Base-by-base conservation (phyloP, 257 asterid species). In the Salvia miltiorrhiza region DNA sequence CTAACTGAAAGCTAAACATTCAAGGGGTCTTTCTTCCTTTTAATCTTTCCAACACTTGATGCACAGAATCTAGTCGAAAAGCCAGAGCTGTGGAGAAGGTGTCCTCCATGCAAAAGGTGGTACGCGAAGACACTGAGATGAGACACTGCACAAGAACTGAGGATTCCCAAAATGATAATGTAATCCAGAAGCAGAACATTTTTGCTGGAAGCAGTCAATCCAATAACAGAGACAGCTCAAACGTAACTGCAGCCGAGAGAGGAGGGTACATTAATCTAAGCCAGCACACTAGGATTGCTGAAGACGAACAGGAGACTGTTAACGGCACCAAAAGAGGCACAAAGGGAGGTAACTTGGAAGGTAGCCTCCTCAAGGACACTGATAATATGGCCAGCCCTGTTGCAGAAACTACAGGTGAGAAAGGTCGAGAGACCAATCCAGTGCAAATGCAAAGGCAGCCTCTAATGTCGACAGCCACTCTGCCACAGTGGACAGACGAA, bases 401-500 rank as follows among this genome's bases (percentile, higher is more conserved):
- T 48, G 32, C 47, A 50, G 71, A 65, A 63, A 49, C 43, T 49
- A 24, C n/a, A 30, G 64, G 19, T 57, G 83, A 63, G 71, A 80
- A 79, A 64, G 56, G 54, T 66, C 79, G 21, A 63, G 76, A 57
- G 53, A 72, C 45, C 44, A 67, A 54, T 55, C 76, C 56, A 67
- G 79, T 33, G 52, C 78, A 71, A 79, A 76, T 33, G 63, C 84
- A 73, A 76, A 76, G 56, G 68, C 93, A 71, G 48, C 80, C 79
- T 71, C 47, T 17, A 55, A 19, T 45, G 54, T 43, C 71, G 30
- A 81, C 81, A 49, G 60, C 86, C 58, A 73, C 85, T 65, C 76
- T 82, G 63, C 89, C 87, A 21, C 62, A 78, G 50, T 92, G 97
- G 97, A 92, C 96, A 9, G 98, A 93, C 54, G 92, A 88, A 68